Evolutionary conservation across 768 basidiomycete genomes (phyloP), one percentile per base, ranked within the genome.

Genomic region (Russula lepida): DNA sequence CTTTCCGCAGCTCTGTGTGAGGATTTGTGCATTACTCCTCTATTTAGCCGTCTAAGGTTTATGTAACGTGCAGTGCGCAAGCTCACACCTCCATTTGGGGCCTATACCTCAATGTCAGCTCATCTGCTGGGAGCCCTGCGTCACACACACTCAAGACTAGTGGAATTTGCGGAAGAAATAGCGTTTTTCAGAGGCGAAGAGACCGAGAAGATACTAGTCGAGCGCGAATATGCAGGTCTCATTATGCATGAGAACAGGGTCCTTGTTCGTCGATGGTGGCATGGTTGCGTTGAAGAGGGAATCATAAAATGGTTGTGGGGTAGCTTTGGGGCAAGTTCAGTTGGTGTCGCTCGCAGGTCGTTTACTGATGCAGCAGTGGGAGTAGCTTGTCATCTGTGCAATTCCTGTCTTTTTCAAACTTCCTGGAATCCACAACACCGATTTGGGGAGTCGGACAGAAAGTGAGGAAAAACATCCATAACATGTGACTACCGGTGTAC

Each of bases 261-360:
- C 2, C 77, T 95, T 66, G 75, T 81, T 28, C 84, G 88, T 64
- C 78, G 88, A 35, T 90, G 95, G 81, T 91, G 87, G 88, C 92
- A 95, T 72, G 84, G 88, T 2, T 89, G 93, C 69, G 82, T 87
- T 19, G 95, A 99, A 72, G 95, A 98, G 73, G 93, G 91, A 2
- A 85, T 99, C 47, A 87, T 98, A 68, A 98, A 99, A 74, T 98
- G 87, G 88, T 69, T 95, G 8, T 99, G 95, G 95, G 95, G 95
- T 66, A 88, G 86, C 71, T 88, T 95, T 71, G 95, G 95, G 41
- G 86, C 94, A 69, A 59, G 85, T 79, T 12, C 17, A 13, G 33
- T 41, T 12, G 48, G 11, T 55, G 25, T 46, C 44, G 28, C 21
- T 28, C 23, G 50, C 35, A 9, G 25, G 3, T 44, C 9, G 30